Evolutionary conservation across 495 filamentous ascomycete species (phyloP).

Genomic region (Pyrenula massariospora): DNA sequence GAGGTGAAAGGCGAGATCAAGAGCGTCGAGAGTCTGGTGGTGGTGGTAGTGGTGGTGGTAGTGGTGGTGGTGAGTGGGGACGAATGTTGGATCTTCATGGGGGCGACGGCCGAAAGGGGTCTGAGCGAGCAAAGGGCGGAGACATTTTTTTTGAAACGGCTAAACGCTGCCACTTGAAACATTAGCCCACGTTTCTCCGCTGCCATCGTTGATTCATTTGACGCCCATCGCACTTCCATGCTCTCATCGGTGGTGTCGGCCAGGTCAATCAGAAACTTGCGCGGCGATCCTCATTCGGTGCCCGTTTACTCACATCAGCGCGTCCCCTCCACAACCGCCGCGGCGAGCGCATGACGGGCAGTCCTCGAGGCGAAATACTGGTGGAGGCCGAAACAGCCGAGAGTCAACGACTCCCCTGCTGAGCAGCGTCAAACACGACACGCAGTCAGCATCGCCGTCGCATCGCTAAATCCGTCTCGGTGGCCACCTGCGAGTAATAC

Average conservation of each 20-base stretch:
- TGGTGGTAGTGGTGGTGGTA: no score
- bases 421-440: background rate
- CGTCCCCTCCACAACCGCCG: background rate
- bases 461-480: background rate
- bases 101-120: background rate
- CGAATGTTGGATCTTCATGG: background rate
- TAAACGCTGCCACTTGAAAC: background rate
- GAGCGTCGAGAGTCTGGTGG: background rate
- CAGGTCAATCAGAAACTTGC: background rate
- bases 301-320: background rate
- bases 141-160: background rate
- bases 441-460: background rate
- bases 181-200: background rate
- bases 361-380: background rate
- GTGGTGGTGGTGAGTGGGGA: no score
- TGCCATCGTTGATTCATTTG: background rate
- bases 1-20: background rate
- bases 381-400: background rate
- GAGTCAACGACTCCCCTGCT: background rate
- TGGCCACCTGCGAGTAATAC: background rate
- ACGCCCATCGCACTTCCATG: background rate
- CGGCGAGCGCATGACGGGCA: background rate
- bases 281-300: background rate
- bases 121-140: background rate
- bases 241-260: background rate